phyloP scores from a whole-genome alignment of 306 rosid species.

The Quercus glauca region DNA sequence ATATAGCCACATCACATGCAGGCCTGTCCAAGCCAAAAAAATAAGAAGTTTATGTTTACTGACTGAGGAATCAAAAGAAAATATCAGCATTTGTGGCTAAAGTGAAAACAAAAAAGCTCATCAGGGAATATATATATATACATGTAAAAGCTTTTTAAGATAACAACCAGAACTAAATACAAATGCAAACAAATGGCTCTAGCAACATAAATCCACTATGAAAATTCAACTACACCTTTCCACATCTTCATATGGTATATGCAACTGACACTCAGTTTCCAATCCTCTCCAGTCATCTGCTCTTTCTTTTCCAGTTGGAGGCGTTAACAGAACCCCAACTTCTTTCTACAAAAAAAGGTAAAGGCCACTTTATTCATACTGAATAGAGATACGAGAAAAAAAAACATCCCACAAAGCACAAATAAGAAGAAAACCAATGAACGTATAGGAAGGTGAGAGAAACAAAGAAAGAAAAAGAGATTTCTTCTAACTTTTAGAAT shows the following conservation, averaged over 20 bases:
- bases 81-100: constrained; percentile 3
- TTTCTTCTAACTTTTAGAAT: neutral
- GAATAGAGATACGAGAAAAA: neutral
- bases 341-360: constrained; percentile 52
- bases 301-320: constrained; percentile 64
- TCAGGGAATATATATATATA: no score
- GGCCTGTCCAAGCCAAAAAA: constrained; percentile 55
- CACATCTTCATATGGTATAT: constrained; percentile 48
- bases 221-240: constrained; percentile 43
- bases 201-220: neutral
- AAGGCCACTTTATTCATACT: neutral
- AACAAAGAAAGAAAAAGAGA: neutral
- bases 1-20: constrained; percentile 91
- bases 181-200: neutral
- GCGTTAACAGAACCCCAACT: constrained; percentile 74
- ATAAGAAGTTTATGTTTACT: constrained; percentile 1
- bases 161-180: neutral
- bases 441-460: neutral
- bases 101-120: neutral
- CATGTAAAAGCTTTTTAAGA: neutral
- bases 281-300: constrained; percentile 80
- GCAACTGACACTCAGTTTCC: constrained; percentile 58
- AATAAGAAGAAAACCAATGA: neutral
- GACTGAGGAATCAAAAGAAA: neutral
- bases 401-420: neutral